Conservation (phyloP, 2,329 filamentous ascomycete species). For the Celoporthe dispersa region DNA sequence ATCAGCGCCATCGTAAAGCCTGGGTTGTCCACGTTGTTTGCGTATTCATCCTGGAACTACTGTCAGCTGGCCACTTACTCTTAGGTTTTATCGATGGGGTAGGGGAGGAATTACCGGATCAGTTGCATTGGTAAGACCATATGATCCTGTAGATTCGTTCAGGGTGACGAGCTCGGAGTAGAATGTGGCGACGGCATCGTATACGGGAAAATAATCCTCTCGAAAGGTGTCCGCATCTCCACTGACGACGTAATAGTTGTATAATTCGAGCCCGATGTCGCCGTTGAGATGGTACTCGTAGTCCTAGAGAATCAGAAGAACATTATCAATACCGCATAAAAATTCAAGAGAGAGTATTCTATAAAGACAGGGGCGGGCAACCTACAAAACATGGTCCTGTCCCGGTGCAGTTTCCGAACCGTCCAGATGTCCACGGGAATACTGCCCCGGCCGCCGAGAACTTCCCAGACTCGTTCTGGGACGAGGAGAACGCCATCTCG, state of each 20-base stretch:
- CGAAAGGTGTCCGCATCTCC: slow-evolving; percentile 19
- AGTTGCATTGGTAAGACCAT: slow-evolving; percentile 65
- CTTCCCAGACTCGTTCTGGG: slow-evolving; percentile 54
- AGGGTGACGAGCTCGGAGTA: slow-evolving; percentile 63
- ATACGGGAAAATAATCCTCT: slow-evolving; percentile 61
- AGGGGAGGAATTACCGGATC: slow-evolving; percentile 61
- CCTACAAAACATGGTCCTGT: slow-evolving; percentile 2
- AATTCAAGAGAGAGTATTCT: too few species aligned
- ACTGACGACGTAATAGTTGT: slow-evolving; percentile 26
- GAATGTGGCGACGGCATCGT: slow-evolving; percentile 65
- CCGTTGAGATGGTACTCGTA: slow-evolving; percentile 30
- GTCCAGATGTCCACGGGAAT: slow-evolving; percentile 26
- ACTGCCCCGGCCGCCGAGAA: slow-evolving; percentile 21
- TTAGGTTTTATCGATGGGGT: background rate
- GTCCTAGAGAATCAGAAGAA: slow-evolving; percentile 6
- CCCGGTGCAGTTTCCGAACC: slow-evolving; percentile 24
- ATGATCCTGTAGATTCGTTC: slow-evolving; percentile 54
- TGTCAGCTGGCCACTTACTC: background rate
- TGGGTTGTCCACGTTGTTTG: slow-evolving; percentile 69
- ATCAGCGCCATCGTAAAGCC: slow-evolving; percentile 71
- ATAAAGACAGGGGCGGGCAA: too few species aligned
- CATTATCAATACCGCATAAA: background rate
- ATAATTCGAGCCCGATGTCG: slow-evolving; percentile 25
- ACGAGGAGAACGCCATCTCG: slow-evolving; percentile 25
- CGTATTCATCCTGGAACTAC: slow-evolving; percentile 60